These are phyloP conservation scores for Trichosporon asahii DNA, from an alignment of 1,284 basidiomycete species.

Conservation along the genomic window DNA sequence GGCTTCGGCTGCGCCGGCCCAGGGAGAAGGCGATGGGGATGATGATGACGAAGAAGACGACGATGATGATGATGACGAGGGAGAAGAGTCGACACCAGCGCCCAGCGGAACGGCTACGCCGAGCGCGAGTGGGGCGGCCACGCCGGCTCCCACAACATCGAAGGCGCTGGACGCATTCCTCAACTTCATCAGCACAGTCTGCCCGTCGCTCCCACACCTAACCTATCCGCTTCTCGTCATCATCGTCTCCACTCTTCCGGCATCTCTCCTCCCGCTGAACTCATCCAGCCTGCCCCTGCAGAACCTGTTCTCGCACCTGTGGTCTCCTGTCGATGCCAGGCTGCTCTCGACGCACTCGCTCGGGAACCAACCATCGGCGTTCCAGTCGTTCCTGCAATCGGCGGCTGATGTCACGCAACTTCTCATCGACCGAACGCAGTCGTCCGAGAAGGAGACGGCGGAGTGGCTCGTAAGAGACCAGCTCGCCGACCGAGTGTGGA, in stretches of 20 bases:
- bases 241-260: slow-evolving; percentile 43
- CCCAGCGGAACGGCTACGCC: slow-evolving; percentile 15
- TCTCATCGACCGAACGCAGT: slow-evolving; percentile 30
- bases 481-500: slow-evolving; percentile 37
- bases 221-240: slow-evolving; percentile 45
- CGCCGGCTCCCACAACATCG: slow-evolving; percentile 10
- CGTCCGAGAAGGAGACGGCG: slow-evolving; percentile 25
- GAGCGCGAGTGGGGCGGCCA: background rate
- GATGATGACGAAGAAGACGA: slow-evolving; percentile 28
- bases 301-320: slow-evolving; percentile 45
- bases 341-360: slow-evolving; percentile 44
- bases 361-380: slow-evolving; percentile 38
- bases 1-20: background rate
- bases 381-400: slow-evolving; percentile 43
- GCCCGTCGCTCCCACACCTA: slow-evolving; percentile 44
- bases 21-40: slow-evolving; percentile 15
- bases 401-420: slow-evolving; percentile 35
- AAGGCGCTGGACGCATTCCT: slow-evolving; percentile 59
- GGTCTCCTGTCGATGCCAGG: slow-evolving; percentile 46
- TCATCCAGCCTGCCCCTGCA: slow-evolving; percentile 28
- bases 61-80: slow-evolving; percentile 50
- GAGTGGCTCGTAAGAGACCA: slow-evolving; percentile 41
- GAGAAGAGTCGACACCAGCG: slow-evolving; percentile 48
- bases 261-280: slow-evolving; percentile 34
- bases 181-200: slow-evolving; percentile 45